A percentile compares a stretch with the other conserved stretches of the same genome.
These are phyloP conservation scores for Hordeum pubiflorum DNA, from an alignment of 202 grass and related monocot genomes.

Conservation along the genomic window DNA sequence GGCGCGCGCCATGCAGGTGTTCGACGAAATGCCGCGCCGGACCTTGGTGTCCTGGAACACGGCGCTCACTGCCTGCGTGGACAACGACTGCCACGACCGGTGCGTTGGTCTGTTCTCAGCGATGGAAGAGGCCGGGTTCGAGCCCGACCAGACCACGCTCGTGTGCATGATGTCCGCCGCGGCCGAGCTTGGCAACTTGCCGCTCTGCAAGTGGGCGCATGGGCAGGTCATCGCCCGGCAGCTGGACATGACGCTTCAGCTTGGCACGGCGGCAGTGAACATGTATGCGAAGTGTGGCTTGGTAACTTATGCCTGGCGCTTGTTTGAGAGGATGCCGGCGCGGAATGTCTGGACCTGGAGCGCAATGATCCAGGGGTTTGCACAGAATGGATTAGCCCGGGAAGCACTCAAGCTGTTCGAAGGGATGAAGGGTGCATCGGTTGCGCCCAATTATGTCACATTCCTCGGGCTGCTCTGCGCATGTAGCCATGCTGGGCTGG, in stretches of 20 bases:
- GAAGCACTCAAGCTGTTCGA: conserved; percentile 40
- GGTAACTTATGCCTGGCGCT: conserved; percentile 16
- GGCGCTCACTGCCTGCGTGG: conserved; percentile 31
- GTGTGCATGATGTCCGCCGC: conserved; percentile 36
- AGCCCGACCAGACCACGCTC: conserved; percentile 32
- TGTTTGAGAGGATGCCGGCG: conserved; percentile 34
- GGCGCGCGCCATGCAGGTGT: conserved; percentile 21
- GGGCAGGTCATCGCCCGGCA: conserved; percentile 24
- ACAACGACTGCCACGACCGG: conserved; percentile 1
- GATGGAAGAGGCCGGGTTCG: conserved; percentile 34
- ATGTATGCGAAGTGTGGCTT: conserved; percentile 59
- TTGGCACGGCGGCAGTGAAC: conserved; percentile 40
- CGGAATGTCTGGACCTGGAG: conserved; percentile 70
- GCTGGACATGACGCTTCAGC: conserved; percentile 40
- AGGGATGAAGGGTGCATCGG: conserved; percentile 28
- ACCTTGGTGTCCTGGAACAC: conserved; percentile 57
- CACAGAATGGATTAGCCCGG: conserved; percentile 35
- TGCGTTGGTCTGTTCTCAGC: conserved; percentile 18
- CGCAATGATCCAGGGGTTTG: conserved; percentile 48
- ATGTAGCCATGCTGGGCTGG: conserved; percentile 49
- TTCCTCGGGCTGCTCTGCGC: conserved; percentile 47
- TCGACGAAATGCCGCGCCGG: conserved; percentile 46
- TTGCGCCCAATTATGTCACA: conserved; percentile 45
- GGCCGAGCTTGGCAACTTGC: conserved; percentile 32
- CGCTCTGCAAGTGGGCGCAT: conserved; percentile 40